Evolutionary conservation across 139 green algal genomes (phyloP), one percentile per base, ranked within the genome.

Genomic region (Pedinophyceae sp.): DNA sequence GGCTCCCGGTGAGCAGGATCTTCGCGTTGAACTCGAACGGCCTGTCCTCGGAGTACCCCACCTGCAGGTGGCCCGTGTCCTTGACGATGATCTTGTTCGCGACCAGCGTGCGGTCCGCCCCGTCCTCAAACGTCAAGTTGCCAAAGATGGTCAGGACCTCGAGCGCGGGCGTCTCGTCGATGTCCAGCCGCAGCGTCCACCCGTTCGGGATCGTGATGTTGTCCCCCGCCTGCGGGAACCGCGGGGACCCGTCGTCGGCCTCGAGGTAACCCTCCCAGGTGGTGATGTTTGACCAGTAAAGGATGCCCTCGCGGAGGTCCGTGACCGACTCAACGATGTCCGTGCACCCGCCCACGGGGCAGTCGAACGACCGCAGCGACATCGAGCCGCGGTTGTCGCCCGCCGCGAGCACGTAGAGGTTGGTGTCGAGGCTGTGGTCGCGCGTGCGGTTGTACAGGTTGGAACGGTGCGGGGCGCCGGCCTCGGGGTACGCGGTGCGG

Each of bases 361-460:
- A 43, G 10, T 7, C 34, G 34, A 7, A 13, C 10, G 34, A 7
- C 34, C 13, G 34, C 34, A 43, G 10, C 34, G 13, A 13, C 10
- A 43, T 7, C 7, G 34, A 43, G 13, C 34, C 34, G 34, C 34
- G 10, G 10, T 43, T 7, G 34, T 43, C 34, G 34, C 34, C 34
- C 34, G 34, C 13, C 34, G 13, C 34, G 10, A 43, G 34, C 34
- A 43, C 13, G 10, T 13, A 43, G 34, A 19, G 34, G 10, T 43
- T 13, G 7, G 34, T 43, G 34, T 13, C 13, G 34, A 7, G 10
- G 10, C 34, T 13, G 10, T 7, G 10, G 34, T 43, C 34, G 34
- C 34, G 34, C 34, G 54, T 65, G 25, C 50, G 61, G 55, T 64
- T 60, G 67, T 71, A 75, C n/a, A n/a, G n/a, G n/a, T n/a, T n/a